These are phyloP conservation scores for Clarireedia sp. DNA, from an alignment of 2,329 filamentous ascomycete species.

Conservation along the genomic window DNA sequence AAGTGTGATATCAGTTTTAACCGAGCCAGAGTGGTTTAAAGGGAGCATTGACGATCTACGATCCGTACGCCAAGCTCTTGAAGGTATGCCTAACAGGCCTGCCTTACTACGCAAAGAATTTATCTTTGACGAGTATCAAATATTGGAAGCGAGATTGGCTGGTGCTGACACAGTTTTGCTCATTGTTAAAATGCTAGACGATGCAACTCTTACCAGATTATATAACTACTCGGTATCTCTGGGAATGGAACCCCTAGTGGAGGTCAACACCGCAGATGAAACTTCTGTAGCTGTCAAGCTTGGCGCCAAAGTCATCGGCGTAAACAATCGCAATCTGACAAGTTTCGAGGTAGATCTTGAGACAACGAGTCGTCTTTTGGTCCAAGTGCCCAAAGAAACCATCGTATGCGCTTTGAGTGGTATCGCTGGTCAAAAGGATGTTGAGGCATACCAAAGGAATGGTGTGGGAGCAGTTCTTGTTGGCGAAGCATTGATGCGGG, in stretches of 20 bases:
- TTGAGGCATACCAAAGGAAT: constrained; percentile 77
- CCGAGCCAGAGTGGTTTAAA: constrained; percentile 98
- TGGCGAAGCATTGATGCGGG: constrained; percentile 92
- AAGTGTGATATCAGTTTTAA: constrained; percentile 96
- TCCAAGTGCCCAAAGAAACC: constrained; percentile 75
- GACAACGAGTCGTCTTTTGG: constrained; percentile 82
- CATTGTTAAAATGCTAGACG: constrained; percentile 96
- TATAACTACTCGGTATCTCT: constrained; percentile 85
- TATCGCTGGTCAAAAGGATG: constrained; percentile 82
- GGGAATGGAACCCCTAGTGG: constrained; percentile 95
- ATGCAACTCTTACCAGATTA: constrained; percentile 61
- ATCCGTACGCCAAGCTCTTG: constrained; percentile 78
- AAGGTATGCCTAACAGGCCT: constrained; percentile 84
- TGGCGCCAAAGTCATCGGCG: constrained; percentile 85
- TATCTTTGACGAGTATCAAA: constrained; percentile 96
- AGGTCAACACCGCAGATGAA: constrained; percentile 90
- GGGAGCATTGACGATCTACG: constrained; percentile 91
- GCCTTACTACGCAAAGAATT: constrained; percentile 94
- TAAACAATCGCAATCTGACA: constrained; percentile 94
- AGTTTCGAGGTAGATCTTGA: constrained; percentile 95
- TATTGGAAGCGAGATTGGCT: constrained; percentile 84
- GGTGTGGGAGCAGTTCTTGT: constrained; percentile 91
- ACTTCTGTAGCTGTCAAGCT: constrained; percentile 83
- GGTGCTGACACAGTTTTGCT: constrained; percentile 91
- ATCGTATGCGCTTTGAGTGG: constrained; percentile 91